Evolutionary conservation across 805 yeast genomes (phyloP).

Genomic region (Jamesozyma spencerorum): DNA sequence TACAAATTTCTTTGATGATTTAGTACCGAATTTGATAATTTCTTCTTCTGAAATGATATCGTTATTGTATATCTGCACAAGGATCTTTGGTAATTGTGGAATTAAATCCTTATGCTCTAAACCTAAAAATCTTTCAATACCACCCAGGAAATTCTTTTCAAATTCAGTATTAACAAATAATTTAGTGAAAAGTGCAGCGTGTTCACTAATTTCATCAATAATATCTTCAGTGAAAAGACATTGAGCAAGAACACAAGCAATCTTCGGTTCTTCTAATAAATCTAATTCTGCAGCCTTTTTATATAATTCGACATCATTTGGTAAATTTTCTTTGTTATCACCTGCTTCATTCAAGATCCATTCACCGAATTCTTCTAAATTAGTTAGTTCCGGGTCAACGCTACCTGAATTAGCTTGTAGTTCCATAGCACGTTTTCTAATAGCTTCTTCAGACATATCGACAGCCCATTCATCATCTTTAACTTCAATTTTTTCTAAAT

Average conservation of each 20-base stretch:
- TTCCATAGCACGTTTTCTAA: constrained; percentile 81
- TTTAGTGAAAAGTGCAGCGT: constrained; percentile 75
- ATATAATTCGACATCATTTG: constrained; percentile 83
- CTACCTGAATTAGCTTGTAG: constrained; percentile 54
- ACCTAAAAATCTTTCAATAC: constrained; percentile 88
- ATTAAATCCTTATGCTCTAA: constrained; percentile 65
- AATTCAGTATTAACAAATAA: constrained; percentile 51
- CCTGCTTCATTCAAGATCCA: constrained; percentile 56
- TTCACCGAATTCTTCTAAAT: constrained; percentile 74
- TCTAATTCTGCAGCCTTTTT: constrained; percentile 79
- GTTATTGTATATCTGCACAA: constrained; percentile 70
- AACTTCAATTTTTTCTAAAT: constrained; percentile 51
- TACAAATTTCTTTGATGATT: constrained; percentile 86
- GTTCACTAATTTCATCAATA: constrained; percentile 60
- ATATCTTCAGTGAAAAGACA: constrained; percentile 73
- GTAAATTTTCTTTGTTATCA: constrained; percentile 50
- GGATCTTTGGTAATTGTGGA: constrained; percentile 67
- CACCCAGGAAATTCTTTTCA: constrained; percentile 89
- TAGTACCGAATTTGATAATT: constrained; percentile 72
- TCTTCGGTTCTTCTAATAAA: constrained; percentile 59
- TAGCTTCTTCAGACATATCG: constrained; percentile 94
- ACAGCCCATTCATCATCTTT: constrained; percentile 96
- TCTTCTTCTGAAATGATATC: constrained; percentile 82
- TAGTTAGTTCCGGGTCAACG: constrained; percentile 35
- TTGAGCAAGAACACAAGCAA: constrained; percentile 89